Percentiles rank a stretch among this genome's conserved stretches.
phyloP scores from a whole-genome alignment of 192 early-diverging fungal species.

The Obelidium mucronatum region DNA sequence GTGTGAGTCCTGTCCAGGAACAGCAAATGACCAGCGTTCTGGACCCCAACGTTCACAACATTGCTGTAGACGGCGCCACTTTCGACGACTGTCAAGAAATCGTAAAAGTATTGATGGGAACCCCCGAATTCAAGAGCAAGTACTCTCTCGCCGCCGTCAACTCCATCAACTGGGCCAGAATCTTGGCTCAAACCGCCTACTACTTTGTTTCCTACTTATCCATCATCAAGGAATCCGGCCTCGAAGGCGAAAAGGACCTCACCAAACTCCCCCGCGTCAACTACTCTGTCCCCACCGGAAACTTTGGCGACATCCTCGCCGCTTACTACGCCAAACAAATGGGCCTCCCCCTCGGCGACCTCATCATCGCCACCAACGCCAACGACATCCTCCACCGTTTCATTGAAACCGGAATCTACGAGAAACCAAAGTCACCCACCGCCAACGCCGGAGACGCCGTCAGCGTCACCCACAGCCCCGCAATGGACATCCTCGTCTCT shows the following conservation, averaged over 20 bases:
- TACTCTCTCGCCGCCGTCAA: conserved; percentile 94
- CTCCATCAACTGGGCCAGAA: conserved; percentile 99
- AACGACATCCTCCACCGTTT: conserved; percentile 98
- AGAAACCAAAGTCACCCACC: conserved; percentile 62
- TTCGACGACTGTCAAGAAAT: conserved; percentile 98
- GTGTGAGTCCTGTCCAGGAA: conserved; percentile 94
- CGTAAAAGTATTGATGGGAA: conserved; percentile 89
- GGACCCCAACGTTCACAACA: conserved; percentile 91
- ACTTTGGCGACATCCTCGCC: conserved; percentile 93
- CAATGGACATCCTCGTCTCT: conserved; percentile 97
- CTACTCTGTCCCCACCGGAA: conserved; percentile 95
- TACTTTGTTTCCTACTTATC: conserved; percentile 94
- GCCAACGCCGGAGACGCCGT: conserved; percentile 53
- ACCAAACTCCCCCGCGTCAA: conserved; percentile 39
- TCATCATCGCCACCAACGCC: conserved; percentile 94
- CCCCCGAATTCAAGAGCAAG: conserved; percentile 72
- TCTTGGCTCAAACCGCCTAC: conserved; percentile 94
- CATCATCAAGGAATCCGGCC: conserved; percentile 28
- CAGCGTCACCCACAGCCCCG: conserved; percentile 83
- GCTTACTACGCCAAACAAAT: conserved; percentile 91
- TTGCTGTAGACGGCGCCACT: conserved; percentile 86
- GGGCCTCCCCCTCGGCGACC: conserved; percentile 85
- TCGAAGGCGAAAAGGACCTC: conserved; percentile 24
- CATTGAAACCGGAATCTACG: conserved; percentile 84
- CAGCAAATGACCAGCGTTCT: conserved; percentile 98